These are phyloP conservation scores for Ophiostoma sp. DNA, from an alignment of 2,329 filamentous ascomycete genomes.

Conservation along the genomic window DNA sequence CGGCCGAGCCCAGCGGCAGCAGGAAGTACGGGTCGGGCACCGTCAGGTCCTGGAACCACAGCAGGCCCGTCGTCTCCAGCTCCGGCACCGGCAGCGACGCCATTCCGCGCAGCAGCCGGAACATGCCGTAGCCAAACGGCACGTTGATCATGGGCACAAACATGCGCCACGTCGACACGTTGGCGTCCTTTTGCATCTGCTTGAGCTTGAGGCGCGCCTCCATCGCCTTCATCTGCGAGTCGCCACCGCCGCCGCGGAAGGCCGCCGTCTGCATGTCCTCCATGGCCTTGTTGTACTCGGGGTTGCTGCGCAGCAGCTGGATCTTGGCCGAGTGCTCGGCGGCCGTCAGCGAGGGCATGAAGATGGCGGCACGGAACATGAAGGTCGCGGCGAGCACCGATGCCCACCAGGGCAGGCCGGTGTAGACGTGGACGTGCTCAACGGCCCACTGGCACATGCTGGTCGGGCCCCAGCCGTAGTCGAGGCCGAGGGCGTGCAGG, in stretches of 20 bases:
- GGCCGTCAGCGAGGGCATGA: conserved; percentile 59
- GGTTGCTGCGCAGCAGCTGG: conserved; percentile 40
- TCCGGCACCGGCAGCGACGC: conserved; percentile 71
- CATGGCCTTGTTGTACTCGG: conserved; percentile 48
- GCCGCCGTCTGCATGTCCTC: conserved; percentile 38
- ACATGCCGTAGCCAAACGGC: conserved; percentile 74
- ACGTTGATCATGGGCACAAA: conserved; percentile 54
- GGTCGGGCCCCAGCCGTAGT: conserved; percentile 81
- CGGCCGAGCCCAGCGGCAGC: conserved; percentile 59
- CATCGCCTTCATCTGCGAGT: conserved; percentile 46
- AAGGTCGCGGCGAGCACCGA: conserved; percentile 64
- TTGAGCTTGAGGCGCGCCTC: conserved; percentile 43
- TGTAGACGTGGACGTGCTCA: conserved; percentile 75
- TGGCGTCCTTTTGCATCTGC: conserved; percentile 49
- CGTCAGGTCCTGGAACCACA: conserved; percentile 78
- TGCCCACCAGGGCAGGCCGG: conserved; percentile 75
- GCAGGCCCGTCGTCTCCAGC: conserved; percentile 59
- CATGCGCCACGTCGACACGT: conserved; percentile 47
- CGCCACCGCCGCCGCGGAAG: conserved; percentile 29
- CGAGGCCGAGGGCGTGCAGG: conserved; percentile 72
- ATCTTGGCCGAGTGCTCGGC: conserved; percentile 60
- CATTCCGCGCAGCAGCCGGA: conserved; percentile 72
- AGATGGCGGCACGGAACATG: conserved; percentile 57
- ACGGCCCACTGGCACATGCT: conserved; percentile 66
- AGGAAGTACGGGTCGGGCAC: conserved; percentile 70